Evolutionary conservation across 306 rosid genomes (phyloP).

Genomic region (Vachellia pachyceras): DNA sequence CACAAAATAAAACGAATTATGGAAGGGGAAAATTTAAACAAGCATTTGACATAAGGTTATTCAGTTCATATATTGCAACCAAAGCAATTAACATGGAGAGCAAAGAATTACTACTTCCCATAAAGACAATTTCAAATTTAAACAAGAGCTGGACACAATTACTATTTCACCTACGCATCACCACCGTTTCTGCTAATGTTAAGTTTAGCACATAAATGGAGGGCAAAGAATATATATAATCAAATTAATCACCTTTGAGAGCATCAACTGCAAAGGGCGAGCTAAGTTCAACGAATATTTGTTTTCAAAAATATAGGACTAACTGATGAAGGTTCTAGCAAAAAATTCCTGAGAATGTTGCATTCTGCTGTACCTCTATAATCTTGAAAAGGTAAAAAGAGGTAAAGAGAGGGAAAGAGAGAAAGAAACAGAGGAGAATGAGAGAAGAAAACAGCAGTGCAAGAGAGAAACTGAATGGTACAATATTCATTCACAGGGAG

Average conservation of each 20-base stretch:
- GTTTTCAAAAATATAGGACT: not conserved
- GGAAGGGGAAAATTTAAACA: conserved; percentile 11
- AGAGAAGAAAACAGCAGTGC: too few species aligned
- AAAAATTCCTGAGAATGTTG: not conserved
- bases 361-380: too few species aligned
- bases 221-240: not conserved
- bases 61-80: not conserved
- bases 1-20: conserved; percentile 28
- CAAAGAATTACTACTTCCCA: not conserved
- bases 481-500: too few species aligned
- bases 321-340: too few species aligned
- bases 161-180: not conserved
- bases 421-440: too few species aligned
- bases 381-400: too few species aligned
- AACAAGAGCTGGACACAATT: conserved; percentile 2
- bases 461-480: too few species aligned
- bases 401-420: too few species aligned
- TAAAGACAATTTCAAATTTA: conserved; percentile 4
- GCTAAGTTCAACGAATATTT: not conserved
- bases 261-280: conserved; percentile 1
- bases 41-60: not conserved
- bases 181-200: not conserved
- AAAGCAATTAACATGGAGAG: conserved; percentile 17
- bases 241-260: not conserved
- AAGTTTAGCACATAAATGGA: conserved; percentile 14